phyloP scores from a whole-genome alignment of 1,139 yeast species.

The Kodamaea alishanica region DNA sequence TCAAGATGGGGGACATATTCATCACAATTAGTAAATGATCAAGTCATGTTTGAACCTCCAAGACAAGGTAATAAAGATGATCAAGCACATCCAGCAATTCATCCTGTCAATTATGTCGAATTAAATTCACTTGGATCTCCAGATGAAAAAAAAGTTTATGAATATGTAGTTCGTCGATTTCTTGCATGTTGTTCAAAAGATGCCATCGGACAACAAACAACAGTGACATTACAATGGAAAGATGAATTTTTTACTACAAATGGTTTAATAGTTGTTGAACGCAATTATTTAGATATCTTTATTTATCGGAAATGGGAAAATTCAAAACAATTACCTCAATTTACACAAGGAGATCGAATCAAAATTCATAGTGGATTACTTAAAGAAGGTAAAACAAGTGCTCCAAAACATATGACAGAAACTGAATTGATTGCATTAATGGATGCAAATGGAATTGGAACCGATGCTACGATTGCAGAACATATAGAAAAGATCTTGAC shows the following conservation, averaged over 20 bases:
- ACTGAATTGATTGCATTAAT: conserved; percentile 86
- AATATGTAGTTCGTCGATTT: conserved; percentile 80
- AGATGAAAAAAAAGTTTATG: conserved; percentile 73
- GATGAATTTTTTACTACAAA: conserved; percentile 64
- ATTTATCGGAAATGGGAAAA: conserved; percentile 79
- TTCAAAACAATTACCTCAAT: conserved; percentile 60
- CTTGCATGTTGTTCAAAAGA: conserved; percentile 91
- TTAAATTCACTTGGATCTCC: conserved; percentile 33
- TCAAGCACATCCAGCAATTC: conserved; percentile 98
- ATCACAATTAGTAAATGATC: conserved; percentile 24
- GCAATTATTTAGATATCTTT: conserved; percentile 78
- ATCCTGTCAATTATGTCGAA: conserved; percentile 63
- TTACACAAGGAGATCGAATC: conserved; percentile 55
- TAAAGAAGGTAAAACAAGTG: conserved; percentile 69
- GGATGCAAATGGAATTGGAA: conserved; percentile 98
- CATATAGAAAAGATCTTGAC: conserved; percentile 78
- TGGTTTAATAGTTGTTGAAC: conserved; percentile 69
- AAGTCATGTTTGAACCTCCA: conserved; percentile 48
- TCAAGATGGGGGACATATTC: conserved; percentile 51
- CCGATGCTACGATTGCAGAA: conserved; percentile 98
- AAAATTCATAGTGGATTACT: conserved; percentile 53
- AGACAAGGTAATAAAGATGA: conserved; percentile 83
- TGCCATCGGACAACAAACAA: conserved; percentile 73
- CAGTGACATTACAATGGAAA: conserved; percentile 71
- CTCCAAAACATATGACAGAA: conserved; percentile 86